Percentiles rank a stretch among this genome's conserved stretches.
phyloP scores from a whole-genome alignment of 75 land plant genomes.

The Pseudotsuga menziesii region DNA sequence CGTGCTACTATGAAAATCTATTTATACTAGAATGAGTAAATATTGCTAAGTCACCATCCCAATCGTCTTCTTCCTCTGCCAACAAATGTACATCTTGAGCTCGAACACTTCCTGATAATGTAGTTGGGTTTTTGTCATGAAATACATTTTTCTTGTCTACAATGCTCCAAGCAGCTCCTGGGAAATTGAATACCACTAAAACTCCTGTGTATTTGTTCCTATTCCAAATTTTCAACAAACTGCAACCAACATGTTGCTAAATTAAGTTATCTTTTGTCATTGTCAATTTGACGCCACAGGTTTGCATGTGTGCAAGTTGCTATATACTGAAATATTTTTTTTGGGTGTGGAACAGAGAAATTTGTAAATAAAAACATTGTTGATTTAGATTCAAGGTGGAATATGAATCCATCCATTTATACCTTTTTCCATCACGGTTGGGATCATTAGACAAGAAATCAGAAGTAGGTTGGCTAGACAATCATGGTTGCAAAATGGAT shows the following conservation, averaged over 20 bases:
- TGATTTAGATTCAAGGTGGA: too few species aligned
- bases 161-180: slow-evolving; percentile 89
- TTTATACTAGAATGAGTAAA: slow-evolving; percentile 18
- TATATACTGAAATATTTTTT: too few species aligned
- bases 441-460: slow-evolving; percentile 50
- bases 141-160: slow-evolving; percentile 60
- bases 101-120: slow-evolving; percentile 47
- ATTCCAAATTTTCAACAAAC: slow-evolving; percentile 86
- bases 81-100: slow-evolving; percentile 62
- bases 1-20: not conserved
- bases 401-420: too few species aligned
- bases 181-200: slow-evolving; percentile 82
- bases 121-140: slow-evolving; percentile 45
- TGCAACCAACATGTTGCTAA: slow-evolving; percentile 12
- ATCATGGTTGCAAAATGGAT: slow-evolving; percentile 29
- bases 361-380: too few species aligned
- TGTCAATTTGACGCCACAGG: too few species aligned
- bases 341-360: too few species aligned
- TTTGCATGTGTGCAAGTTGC: too few species aligned
- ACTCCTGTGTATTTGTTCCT: slow-evolving; percentile 81
- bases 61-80: slow-evolving; percentile 37
- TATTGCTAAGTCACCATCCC: slow-evolving; percentile 49
- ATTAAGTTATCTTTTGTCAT: too few species aligned
- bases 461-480: slow-evolving; percentile 51
- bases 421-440: slow-evolving; percentile 47